Evolutionary conservation across 2,329 filamentous ascomycete species (phyloP).

Genomic region (Alternaria gaisen): DNA sequence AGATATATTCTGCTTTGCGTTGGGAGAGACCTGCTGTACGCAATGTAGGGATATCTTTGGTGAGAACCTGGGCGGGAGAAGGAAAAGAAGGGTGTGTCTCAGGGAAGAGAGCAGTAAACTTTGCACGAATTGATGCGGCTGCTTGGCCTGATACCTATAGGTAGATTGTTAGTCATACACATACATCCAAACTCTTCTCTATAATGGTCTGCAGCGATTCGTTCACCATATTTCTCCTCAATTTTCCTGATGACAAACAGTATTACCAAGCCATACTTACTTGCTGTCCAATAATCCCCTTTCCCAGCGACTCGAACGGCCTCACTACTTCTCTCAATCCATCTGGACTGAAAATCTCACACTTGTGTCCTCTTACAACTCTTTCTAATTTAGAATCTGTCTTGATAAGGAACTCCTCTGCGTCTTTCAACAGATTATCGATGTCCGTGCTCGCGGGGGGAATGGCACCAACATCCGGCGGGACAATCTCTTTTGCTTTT

Average conservation of each 20-base stretch:
- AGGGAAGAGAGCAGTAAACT: slow-evolving; percentile 64
- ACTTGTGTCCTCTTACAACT: slow-evolving; percentile 78
- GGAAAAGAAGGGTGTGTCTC: slow-evolving; percentile 67
- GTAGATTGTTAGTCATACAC: neutral
- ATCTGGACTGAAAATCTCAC: slow-evolving; percentile 79
- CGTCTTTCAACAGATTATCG: slow-evolving; percentile 76
- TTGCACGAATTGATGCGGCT: slow-evolving; percentile 85
- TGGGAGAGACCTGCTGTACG: slow-evolving; percentile 89
- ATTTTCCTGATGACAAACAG: neutral
- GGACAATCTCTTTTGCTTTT: slow-evolving; percentile 49
- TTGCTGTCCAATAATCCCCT: slow-evolving; percentile 94
- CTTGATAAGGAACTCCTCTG: slow-evolving; percentile 75
- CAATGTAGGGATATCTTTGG: slow-evolving; percentile 68
- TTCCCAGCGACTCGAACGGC: slow-evolving; percentile 83
- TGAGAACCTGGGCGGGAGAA: slow-evolving; percentile 75
- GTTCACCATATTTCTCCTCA: neutral
- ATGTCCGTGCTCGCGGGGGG: slow-evolving; percentile 65
- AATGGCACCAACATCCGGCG: slow-evolving; percentile 41
- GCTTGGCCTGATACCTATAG: slow-evolving; percentile 82
- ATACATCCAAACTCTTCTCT: neutral
- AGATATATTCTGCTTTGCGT: slow-evolving; percentile 94
- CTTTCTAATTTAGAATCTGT: slow-evolving; percentile 76
- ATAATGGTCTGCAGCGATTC: too few species aligned
- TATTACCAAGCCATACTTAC: slow-evolving; percentile 29
- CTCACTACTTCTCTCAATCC: slow-evolving; percentile 86